A percentile compares a stretch with the other conserved stretches of the same genome.
phyloP scores from a whole-genome alignment of 2,329 filamentous ascomycete species.

The Hypoxylon sp. region DNA sequence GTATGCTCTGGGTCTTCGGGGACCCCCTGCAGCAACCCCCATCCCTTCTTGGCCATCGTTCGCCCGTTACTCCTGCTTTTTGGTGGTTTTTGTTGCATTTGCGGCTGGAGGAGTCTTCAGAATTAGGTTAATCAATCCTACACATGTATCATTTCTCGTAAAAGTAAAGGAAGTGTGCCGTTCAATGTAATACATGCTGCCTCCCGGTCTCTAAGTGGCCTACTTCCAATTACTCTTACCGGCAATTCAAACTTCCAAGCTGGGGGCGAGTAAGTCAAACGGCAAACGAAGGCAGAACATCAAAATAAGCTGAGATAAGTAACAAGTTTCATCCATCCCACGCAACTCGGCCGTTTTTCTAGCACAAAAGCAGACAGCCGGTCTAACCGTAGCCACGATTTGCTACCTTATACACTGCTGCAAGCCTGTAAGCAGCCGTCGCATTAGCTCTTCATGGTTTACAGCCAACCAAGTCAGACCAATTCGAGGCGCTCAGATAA shows the following conservation, averaged over 20 bases:
- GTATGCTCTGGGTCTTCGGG: slow-evolving; percentile 32
- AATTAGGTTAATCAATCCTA: slow-evolving; percentile 31
- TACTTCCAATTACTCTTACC: not conserved
- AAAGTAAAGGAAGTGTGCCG: not conserved
- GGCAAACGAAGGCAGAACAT: slow-evolving; percentile 10
- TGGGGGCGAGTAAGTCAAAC: slow-evolving; percentile 5
- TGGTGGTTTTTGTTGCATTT: slow-evolving; percentile 34
- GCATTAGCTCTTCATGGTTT: slow-evolving; percentile 36
- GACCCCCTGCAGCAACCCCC: slow-evolving; percentile 35
- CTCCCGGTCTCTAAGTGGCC: not conserved
- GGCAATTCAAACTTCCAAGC: not conserved
- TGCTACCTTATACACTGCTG: slow-evolving; percentile 25
- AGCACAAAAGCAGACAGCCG: slow-evolving; percentile 37
- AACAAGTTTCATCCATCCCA: slow-evolving; percentile 18
- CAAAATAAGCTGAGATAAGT: slow-evolving; percentile 29
- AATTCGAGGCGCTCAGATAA: slow-evolving; percentile 42
- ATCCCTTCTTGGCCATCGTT: slow-evolving; percentile 37
- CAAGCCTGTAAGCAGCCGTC: slow-evolving; percentile 41
- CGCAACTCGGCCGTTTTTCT: slow-evolving; percentile 27
- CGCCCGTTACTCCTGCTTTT: slow-evolving; percentile 25
- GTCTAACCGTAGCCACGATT: slow-evolving; percentile 42
- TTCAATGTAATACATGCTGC: slow-evolving; percentile 2
- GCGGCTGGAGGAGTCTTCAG: slow-evolving; percentile 32
- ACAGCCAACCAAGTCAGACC: slow-evolving; percentile 38
- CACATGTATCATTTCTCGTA: slow-evolving; percentile 10